Evolutionary conservation across 352 stramenopile genomes (phyloP).

Genomic region (Globisporangium carolinianum): DNA sequence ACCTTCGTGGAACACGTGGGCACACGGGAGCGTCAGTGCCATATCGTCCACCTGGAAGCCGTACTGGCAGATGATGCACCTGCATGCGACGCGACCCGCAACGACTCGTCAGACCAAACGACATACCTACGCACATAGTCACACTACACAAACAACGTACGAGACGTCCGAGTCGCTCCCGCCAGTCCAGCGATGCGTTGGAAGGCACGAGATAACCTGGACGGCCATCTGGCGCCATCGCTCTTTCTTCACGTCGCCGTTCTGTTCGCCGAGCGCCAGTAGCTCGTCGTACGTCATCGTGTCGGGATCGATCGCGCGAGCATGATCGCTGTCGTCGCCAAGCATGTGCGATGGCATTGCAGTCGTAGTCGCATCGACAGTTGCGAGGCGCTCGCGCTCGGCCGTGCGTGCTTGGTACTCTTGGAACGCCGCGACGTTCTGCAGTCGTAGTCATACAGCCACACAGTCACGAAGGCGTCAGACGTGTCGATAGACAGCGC

Average conservation of each 20-base stretch:
- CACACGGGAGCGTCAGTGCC: slow-evolving; percentile 61
- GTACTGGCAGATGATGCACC: slow-evolving; percentile 73
- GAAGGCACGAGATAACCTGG: slow-evolving; percentile 55
- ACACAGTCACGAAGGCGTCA: neutral
- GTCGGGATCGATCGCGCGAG: slow-evolving; percentile 50
- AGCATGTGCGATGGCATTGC: neutral
- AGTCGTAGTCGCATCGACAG: neutral
- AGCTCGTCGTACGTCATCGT: slow-evolving; percentile 82
- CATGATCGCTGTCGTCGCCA: neutral
- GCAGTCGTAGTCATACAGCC: neutral
- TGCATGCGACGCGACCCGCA: slow-evolving; percentile 7
- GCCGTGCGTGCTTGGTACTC: slow-evolving; percentile 45
- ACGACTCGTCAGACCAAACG: too few species aligned
- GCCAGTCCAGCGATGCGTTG: slow-evolving; percentile 49
- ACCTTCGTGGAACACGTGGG: slow-evolving; percentile 77
- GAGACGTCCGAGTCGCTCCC: slow-evolving; percentile 33
- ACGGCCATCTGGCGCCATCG: slow-evolving; percentile 55
- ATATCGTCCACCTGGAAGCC: slow-evolving; percentile 45
- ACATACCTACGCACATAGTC: too few species aligned
- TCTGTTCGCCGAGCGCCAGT: slow-evolving; percentile 54
- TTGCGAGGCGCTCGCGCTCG: slow-evolving; percentile 7
- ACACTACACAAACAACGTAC: slow-evolving; percentile 26
- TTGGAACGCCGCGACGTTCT: slow-evolving; percentile 69
- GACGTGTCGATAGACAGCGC: neutral
- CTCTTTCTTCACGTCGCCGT: slow-evolving; percentile 74